Base-by-base conservation (phyloP, 441 rosid genomes). In the Bocquillonia castaneifolia region DNA sequence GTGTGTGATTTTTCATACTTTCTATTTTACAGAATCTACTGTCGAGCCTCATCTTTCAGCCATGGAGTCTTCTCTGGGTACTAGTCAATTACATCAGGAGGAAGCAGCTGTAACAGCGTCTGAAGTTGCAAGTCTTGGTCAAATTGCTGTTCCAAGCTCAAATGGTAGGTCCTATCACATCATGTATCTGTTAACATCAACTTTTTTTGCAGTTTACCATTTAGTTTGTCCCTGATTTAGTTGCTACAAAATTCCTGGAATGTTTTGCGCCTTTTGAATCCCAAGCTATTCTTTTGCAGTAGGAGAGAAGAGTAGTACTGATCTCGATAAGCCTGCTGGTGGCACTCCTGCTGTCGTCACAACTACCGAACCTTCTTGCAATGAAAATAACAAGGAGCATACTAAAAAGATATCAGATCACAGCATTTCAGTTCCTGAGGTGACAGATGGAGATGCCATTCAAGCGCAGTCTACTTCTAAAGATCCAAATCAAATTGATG, bases 281-380 rank as follows among this genome's bases (percentile, higher is more conserved):
- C 75, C 61, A 76, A 56, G 48, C 23, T 75, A 77, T 69, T 64
- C 75, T 61, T 75, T 15, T 74, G 71, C 68, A 58, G 64, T 62
- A 68, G 87, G 63, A 73, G 57, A 68, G 54, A 86, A 74, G 79
- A 77, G 71, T 65, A 39, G 58, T 70, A 71, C 76, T 42, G 77
- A 79, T 73, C 69, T 73, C 67, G 88, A 76, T 57, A 77, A 79
- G 74, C 78, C 76, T 74, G 70, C 74, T 26, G 71, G 79, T 68
- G 75, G 80, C 67, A 84, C 94, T 63, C 85, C 85, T 26, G 64
- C 74, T 36, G 74, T 79, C 36, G 73, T 75, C 50, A 75, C 74
- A 69, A 59, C 78, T 58, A 59, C 86, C 0, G 79, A 80, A 74
- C 82, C 63, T 73, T 81, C 89, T 60, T 78, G 66, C 63, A 65